Evolutionary conservation across 441 rosid genomes (phyloP).

Genomic region (Rhodomyrtus psidioides): DNA sequence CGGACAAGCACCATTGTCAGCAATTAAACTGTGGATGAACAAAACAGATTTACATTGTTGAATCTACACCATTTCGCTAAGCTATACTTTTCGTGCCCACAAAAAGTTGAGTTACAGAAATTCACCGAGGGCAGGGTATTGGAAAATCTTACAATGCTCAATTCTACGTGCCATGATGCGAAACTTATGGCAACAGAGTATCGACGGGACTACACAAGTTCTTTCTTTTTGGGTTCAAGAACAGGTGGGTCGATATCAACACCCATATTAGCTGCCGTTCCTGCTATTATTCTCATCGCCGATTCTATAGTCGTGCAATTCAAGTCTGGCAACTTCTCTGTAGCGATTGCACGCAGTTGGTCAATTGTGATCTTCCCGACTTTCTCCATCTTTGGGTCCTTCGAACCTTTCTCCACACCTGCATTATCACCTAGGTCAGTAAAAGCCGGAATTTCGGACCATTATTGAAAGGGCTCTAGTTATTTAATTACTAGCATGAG

Average conservation of each 20-base stretch:
- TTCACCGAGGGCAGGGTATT: neutral
- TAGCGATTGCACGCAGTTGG: slow-evolving; percentile 58
- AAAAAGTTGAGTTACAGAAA: neutral
- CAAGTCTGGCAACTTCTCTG: slow-evolving; percentile 82
- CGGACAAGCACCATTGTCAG: neutral
- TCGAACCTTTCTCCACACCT: slow-evolving; percentile 90
- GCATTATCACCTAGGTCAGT: neutral
- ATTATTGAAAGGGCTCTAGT: neutral
- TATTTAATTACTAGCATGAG: neutral
- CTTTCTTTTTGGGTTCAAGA: slow-evolving; percentile 74
- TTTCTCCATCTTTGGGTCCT: slow-evolving; percentile 62
- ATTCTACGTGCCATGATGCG: neutral
- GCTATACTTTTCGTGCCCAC: neutral
- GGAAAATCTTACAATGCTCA: neutral
- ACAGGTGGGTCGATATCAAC: slow-evolving; percentile 80
- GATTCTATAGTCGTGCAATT: slow-evolving; percentile 72
- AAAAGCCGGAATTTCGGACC: neutral
- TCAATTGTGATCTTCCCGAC: slow-evolving; percentile 82
- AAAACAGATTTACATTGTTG: neutral
- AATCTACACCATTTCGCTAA: neutral
- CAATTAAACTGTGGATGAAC: neutral
- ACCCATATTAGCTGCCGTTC: slow-evolving; percentile 97
- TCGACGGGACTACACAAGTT: slow-evolving; percentile 14
- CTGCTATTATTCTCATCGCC: slow-evolving; percentile 90
- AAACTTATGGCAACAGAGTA: neutral